Conservation (phyloP, 345 rosid genomes). For the Erysimum cheiranthoides region DNA sequence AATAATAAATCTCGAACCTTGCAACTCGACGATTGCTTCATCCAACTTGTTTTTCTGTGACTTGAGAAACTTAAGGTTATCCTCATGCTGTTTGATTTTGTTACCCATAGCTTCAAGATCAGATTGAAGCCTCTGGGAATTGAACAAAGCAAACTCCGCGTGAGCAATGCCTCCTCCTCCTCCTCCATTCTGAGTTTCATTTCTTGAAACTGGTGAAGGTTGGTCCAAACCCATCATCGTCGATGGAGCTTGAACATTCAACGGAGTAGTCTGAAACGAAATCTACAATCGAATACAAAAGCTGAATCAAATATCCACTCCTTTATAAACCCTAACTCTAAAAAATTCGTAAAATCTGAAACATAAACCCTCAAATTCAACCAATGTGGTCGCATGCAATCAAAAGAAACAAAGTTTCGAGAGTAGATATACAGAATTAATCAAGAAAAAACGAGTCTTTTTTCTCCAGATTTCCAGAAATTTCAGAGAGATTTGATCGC, state of each 20-base stretch:
- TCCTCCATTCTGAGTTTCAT: conserved; percentile 55
- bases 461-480: neutral
- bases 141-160: conserved; percentile 47
- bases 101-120: conserved; percentile 62
- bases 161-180: conserved; percentile 52
- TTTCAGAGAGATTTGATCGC: neutral
- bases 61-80: conserved; percentile 56
- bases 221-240: conserved; percentile 50
- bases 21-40: conserved; percentile 64
- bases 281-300: conserved; percentile 41
- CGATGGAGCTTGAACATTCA: conserved; percentile 45
- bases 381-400: conserved; percentile 39
- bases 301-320: neutral
- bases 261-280: conserved; percentile 41
- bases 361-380: conserved; percentile 10
- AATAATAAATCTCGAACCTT: conserved; percentile 50
- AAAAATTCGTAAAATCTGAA: conserved; percentile 19
- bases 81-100: conserved; percentile 75
- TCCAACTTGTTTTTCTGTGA: conserved; percentile 62
- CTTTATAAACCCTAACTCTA: conserved; percentile 25
- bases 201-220: conserved; percentile 39
- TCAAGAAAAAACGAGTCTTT: neutral
- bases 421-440: neutral
- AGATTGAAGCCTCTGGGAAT: conserved; percentile 72
- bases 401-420: conserved; percentile 10